phyloP scores from a whole-genome alignment of 768 basidiomycete genomes.

The Rhizopogon rudus region DNA sequence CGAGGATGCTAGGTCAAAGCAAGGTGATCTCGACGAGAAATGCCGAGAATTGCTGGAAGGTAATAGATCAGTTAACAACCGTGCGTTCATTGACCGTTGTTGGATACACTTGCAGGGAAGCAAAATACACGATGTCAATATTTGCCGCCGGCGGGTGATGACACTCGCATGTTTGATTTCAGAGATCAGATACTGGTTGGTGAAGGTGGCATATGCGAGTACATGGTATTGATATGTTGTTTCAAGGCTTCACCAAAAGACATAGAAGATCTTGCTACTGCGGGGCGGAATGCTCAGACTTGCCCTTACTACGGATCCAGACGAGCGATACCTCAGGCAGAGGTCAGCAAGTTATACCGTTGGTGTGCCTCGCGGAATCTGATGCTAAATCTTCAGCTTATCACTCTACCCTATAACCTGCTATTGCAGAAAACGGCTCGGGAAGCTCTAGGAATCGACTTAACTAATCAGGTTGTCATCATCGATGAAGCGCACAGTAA shows the following conservation, averaged over 20 bases:
- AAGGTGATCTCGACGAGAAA: slow-evolving; percentile 77
- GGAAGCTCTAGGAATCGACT: slow-evolving; percentile 82
- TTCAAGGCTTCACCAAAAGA: slow-evolving; percentile 81
- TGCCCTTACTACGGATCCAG: slow-evolving; percentile 96
- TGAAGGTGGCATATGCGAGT: background rate
- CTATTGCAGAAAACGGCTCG: slow-evolving; percentile 78
- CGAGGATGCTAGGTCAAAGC: slow-evolving; percentile 59
- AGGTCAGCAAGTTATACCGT: slow-evolving; percentile 42
- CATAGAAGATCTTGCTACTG: slow-evolving; percentile 83
- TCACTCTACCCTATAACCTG: slow-evolving; percentile 93
- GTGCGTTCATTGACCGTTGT: background rate
- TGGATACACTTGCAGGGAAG: slow-evolving; percentile 38
- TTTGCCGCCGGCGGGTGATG: slow-evolving; percentile 68
- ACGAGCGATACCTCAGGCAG: slow-evolving; percentile 83
- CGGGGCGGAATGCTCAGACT: slow-evolving; percentile 62
- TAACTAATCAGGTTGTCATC: slow-evolving; percentile 80
- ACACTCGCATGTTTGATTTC: slow-evolving; percentile 69
- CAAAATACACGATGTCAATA: slow-evolving; percentile 69
- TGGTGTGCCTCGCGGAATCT: background rate
- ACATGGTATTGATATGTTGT: background rate
- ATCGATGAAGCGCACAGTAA: slow-evolving; percentile 96
- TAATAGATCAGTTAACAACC: slow-evolving; percentile 16
- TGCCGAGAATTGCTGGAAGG: slow-evolving; percentile 80
- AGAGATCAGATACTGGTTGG: slow-evolving; percentile 80
- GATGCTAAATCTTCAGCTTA: slow-evolving; percentile 45